These are phyloP conservation scores for Pseudocercospora pini-densiflorae DNA, from an alignment of 2,329 filamentous ascomycete species.

Conservation along the genomic window DNA sequence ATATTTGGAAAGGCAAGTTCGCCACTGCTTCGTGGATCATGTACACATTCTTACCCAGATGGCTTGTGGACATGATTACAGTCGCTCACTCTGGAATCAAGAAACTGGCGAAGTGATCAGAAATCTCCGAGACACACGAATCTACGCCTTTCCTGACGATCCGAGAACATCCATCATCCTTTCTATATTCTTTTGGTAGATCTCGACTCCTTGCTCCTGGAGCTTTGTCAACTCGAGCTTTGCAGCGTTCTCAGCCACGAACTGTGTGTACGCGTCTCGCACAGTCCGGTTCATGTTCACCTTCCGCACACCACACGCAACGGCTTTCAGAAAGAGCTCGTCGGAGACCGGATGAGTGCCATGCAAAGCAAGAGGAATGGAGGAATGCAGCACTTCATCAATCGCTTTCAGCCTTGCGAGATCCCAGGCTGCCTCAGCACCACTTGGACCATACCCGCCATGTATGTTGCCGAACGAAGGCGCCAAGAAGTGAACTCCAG, in stretches of 20 bases:
- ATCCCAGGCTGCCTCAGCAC: constrained; percentile 36
- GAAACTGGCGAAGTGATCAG: background rate
- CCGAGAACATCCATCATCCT: constrained; percentile 27
- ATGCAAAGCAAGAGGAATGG: constrained; percentile 58
- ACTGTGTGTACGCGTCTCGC: constrained; percentile 43
- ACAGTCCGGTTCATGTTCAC: constrained; percentile 62
- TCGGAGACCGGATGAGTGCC: constrained; percentile 60
- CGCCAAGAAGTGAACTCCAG: constrained; percentile 34
- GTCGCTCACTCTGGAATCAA: background rate
- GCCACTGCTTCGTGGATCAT: background rate
- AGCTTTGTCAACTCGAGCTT: constrained; percentile 35
- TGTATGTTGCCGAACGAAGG: constrained; percentile 37
- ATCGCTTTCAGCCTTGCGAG: constrained; percentile 45
- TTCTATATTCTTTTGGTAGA: constrained; percentile 35
- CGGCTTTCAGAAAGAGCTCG: constrained; percentile 56
- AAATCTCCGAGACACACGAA: background rate
- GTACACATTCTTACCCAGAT: background rate
- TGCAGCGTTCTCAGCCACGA: constrained; percentile 28
- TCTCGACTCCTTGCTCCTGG: constrained; percentile 36
- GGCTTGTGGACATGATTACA: background rate
- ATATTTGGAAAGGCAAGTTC: constrained; percentile 2
- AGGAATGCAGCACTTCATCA: constrained; percentile 30
- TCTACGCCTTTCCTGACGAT: constrained; percentile 17
- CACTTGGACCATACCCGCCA: constrained; percentile 30
- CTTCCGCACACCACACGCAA: constrained; percentile 57